Base-by-base conservation (phyloP, 352 stramenopile genomes). In the Globisporangium nagaii region DNA sequence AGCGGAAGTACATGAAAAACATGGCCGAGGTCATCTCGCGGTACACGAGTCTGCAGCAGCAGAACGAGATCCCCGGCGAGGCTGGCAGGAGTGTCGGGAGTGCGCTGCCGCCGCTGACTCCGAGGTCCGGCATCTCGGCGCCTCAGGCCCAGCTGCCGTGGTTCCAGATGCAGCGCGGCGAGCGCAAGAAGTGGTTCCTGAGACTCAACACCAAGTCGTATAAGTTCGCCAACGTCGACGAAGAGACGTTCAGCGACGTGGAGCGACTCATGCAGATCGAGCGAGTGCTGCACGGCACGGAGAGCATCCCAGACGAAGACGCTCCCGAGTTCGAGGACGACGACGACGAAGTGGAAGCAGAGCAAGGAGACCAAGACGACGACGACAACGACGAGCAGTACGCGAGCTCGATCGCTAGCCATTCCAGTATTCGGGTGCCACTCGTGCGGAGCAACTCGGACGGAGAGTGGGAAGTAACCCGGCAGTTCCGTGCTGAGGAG, bases 1-100 rank as follows among this genome's bases (percentile, higher is more conserved):
- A 56, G 50, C 50, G 50, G 27, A 56, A 56, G 50, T 56, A 56
- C 27, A 56, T 56, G 50, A 56, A 56, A 37, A 56, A 56, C 50
- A 56, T 56, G 50, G 50, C 32, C 5, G 36, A 46, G 1, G 50
- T 56, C 8, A 56, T 56, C 37, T 19, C 25, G 11, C 36, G 48
- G 50, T 56, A 40, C 27, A 42, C 34, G 8, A 36, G 24, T 25
- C 24, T 19, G 3, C 42, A 24, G 42, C 9, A 19, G 25, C 42
- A 35, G 19, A 11, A n/a, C n/a, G n/a, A n/a, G n/a, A n/a, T n/a
- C n/a, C n/a, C n/a, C n/a, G 22, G 40, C 5, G 43, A 46, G 10
- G 40, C n/a, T n/a, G 20, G 2, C 22, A 31, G 19, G 19, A 17
- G 8, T 9, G 25, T 8, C 10, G 25, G 0, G 40, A 25, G 3